Conservation (phyloP, 208 protist genomes). For the Wallacemonas rigidus region DNA sequence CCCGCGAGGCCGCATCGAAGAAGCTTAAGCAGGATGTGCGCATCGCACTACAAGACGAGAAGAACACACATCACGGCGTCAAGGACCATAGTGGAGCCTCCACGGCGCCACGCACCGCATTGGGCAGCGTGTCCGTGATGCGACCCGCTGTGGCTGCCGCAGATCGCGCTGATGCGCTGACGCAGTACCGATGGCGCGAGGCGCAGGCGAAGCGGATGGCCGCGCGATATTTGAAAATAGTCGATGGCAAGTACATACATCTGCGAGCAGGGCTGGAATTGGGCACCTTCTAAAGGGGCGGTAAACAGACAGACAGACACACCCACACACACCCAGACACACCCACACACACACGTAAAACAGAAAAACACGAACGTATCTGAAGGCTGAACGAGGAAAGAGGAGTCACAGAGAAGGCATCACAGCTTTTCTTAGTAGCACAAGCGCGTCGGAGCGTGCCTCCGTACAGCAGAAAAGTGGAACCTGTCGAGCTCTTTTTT, state of each 20-base stretch:
- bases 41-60: slow-evolving; percentile 19
- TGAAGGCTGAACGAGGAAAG: no score
- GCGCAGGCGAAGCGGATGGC: slow-evolving; percentile 4
- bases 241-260: neutral
- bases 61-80: neutral
- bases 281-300: neutral
- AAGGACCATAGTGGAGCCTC: neutral
- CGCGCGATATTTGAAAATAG: slow-evolving; percentile 1
- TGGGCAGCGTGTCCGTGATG: slow-evolving; percentile 18
- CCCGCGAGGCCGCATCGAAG: slow-evolving; percentile 20
- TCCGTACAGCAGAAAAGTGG: no score
- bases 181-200: slow-evolving; percentile 7
- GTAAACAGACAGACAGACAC: neutral
- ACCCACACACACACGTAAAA: neutral
- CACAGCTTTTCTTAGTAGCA: no score
- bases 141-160: slow-evolving; percentile 11
- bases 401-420: no score
- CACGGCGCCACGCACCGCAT: neutral
- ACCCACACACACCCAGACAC: neutral
- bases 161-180: slow-evolving; percentile 23
- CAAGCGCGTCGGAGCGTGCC: no score
- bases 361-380: neutral
- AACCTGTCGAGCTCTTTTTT: no score
- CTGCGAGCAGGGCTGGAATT: neutral
- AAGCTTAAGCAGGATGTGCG: slow-evolving; percentile 29